These are phyloP conservation scores for Auriscalpium vulgare DNA, from an alignment of 768 basidiomycete genomes.

Conservation along the genomic window DNA sequence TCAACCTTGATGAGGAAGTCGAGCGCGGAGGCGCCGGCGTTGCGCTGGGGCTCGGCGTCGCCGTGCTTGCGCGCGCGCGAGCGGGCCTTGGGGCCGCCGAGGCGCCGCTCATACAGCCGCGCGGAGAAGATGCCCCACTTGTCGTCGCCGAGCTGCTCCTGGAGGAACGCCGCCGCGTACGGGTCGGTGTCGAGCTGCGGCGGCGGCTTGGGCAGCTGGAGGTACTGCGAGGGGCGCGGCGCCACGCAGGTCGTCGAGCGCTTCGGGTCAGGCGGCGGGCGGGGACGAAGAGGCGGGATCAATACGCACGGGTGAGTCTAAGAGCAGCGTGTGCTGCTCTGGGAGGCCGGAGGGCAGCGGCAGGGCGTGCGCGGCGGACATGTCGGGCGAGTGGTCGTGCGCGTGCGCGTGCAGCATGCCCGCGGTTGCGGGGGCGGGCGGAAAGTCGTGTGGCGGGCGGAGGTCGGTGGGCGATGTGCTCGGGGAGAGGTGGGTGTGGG, in stretches of 20 bases:
- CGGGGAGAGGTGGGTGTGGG: slow-evolving; percentile 2
- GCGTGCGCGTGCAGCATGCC: slow-evolving; percentile 12
- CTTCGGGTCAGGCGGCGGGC: neutral
- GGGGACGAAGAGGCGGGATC: slow-evolving; percentile 1
- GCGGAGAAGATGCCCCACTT: slow-evolving; percentile 41
- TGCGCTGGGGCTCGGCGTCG: slow-evolving; percentile 20
- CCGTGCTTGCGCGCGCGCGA: slow-evolving; percentile 17
- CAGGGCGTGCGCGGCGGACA: too few relatives aligned
- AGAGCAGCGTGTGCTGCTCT: slow-evolving; percentile 19
- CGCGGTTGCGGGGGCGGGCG: slow-evolving; percentile 6
- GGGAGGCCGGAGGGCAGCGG: neutral
- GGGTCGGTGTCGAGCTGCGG: slow-evolving; percentile 25
- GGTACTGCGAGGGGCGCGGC: too few relatives aligned
- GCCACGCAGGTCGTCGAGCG: too few relatives aligned
- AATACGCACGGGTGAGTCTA: slow-evolving; percentile 13
- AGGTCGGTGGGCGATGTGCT: slow-evolving; percentile 15
- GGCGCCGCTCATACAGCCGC: slow-evolving; percentile 37
- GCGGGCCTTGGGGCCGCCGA: slow-evolving; percentile 32
- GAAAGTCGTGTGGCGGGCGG: slow-evolving; percentile 12
- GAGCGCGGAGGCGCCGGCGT: slow-evolving; percentile 35
- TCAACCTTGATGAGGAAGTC: slow-evolving; percentile 48
- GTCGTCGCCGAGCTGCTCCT: slow-evolving; percentile 33
- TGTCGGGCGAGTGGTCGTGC: neutral
- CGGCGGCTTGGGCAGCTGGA: slow-evolving; percentile 12
- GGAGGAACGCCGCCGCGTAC: slow-evolving; percentile 36